A percentile compares a stretch with the other conserved stretches of the same genome.
These are phyloP conservation scores for Phytomonas serpens DNA, from an alignment of 208 protist genomes.

Conservation along the genomic window DNA sequence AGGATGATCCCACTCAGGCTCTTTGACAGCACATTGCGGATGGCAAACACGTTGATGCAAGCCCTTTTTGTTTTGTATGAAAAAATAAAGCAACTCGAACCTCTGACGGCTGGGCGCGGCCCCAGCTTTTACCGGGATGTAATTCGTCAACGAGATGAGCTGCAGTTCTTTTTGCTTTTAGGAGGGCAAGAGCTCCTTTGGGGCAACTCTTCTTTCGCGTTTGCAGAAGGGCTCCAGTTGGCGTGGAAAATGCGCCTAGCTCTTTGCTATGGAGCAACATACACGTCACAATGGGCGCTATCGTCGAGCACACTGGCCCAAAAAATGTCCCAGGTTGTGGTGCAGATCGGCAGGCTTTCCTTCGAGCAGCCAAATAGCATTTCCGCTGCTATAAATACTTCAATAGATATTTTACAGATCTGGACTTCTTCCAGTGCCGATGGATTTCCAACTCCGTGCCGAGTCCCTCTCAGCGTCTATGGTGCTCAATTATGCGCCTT, in stretches of 20 bases:
- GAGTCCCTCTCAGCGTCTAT: neutral
- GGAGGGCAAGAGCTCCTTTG: neutral
- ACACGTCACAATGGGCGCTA: neutral
- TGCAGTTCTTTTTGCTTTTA: neutral
- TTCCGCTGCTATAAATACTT: neutral
- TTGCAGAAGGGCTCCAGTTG: neutral
- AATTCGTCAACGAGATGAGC: neutral
- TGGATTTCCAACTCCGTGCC: neutral
- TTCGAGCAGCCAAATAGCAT: neutral
- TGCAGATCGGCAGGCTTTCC: neutral
- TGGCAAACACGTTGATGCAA: conserved; percentile 1
- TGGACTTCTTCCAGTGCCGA: neutral
- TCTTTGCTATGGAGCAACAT: neutral
- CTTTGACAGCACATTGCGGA: neutral
- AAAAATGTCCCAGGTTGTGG: neutral
- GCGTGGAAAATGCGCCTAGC: neutral
- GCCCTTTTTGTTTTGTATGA: neutral
- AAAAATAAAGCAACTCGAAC: neutral
- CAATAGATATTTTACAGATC: neutral
- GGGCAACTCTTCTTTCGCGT: neutral
- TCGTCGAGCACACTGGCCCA: neutral
- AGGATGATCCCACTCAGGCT: neutral
- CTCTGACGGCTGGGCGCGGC: neutral
- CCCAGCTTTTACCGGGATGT: neutral
- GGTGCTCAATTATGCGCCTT: neutral